These are phyloP conservation scores for Ophiocordyceps robertsii DNA, from an alignment of 2,329 filamentous ascomycete species.

Conservation along the genomic window DNA sequence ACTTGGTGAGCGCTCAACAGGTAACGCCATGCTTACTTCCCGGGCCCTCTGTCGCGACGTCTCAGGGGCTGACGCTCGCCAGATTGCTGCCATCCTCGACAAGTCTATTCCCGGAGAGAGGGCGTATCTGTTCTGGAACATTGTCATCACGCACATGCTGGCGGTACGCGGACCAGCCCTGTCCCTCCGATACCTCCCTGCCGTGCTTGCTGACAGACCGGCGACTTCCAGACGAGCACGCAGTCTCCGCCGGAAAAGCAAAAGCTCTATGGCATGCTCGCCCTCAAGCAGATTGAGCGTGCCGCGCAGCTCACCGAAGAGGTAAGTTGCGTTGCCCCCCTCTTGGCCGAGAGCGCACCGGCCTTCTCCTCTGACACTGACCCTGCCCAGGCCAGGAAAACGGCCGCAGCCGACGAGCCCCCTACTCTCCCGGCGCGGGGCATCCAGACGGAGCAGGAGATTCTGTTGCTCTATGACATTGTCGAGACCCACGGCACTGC, in stretches of 20 bases:
- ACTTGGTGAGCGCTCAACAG: slow-evolving; percentile 43
- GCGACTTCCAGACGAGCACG: slow-evolving; percentile 23
- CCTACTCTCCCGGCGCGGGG: slow-evolving; percentile 12
- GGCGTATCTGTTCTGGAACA: slow-evolving; percentile 40
- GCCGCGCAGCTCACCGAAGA: slow-evolving; percentile 32
- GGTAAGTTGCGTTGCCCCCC: slow-evolving; percentile 12
- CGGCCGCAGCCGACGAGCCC: slow-evolving; percentile 6
- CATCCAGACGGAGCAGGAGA: slow-evolving; percentile 35
- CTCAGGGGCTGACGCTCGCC: no score
- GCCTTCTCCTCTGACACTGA: background rate
- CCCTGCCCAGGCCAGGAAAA: slow-evolving; percentile 8
- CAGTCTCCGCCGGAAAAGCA: slow-evolving; percentile 34
- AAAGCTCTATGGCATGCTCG: slow-evolving; percentile 36
- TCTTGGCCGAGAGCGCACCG: no score
- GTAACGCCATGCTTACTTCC: slow-evolving; percentile 16
- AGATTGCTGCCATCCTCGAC: slow-evolving; percentile 42
- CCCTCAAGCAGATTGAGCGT: slow-evolving; percentile 35
- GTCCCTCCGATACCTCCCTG: background rate
- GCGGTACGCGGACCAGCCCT: slow-evolving; percentile 24
- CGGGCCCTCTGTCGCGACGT: background rate
- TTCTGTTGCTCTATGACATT: slow-evolving; percentile 34
- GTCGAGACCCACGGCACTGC: slow-evolving; percentile 27
- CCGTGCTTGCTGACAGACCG: background rate
- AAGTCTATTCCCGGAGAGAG: slow-evolving; percentile 35
- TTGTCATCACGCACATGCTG: slow-evolving; percentile 37